A percentile compares a stretch with the other conserved stretches of the same genome.
These are phyloP conservation scores for Monosporozyma aquatica DNA, from an alignment of 805 yeast species.

Conservation along the genomic window DNA sequence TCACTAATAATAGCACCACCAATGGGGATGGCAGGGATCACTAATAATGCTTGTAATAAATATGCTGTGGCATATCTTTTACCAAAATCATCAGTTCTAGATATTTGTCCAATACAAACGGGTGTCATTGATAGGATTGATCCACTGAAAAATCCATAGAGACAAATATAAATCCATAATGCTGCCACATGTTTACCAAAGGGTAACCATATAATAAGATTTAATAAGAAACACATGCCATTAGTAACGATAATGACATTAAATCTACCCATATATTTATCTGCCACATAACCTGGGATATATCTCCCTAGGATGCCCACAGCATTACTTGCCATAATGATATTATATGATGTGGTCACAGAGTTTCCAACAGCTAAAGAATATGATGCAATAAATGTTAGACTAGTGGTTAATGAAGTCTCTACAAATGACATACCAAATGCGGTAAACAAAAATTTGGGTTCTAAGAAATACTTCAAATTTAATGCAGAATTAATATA, in stretches of 20 bases:
- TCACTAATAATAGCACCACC: slow-evolving; percentile 40
- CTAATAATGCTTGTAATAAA: slow-evolving; percentile 45
- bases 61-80: slow-evolving; percentile 50
- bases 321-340: slow-evolving; percentile 40
- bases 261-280: slow-evolving; percentile 40
- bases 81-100: slow-evolving; percentile 46
- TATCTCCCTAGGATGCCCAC: slow-evolving; percentile 40
- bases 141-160: slow-evolving; percentile 50
- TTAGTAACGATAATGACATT: slow-evolving; percentile 39
- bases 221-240: slow-evolving; percentile 29
- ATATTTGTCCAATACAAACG: slow-evolving; percentile 50
- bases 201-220: slow-evolving; percentile 36
- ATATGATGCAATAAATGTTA: slow-evolving; percentile 47
- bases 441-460: slow-evolving; percentile 35
- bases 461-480: slow-evolving; percentile 34
- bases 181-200: slow-evolving; percentile 32
- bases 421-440: slow-evolving; percentile 40
- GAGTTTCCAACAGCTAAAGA: slow-evolving; percentile 40
- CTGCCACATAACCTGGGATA: slow-evolving; percentile 39
- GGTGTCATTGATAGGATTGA: slow-evolving; percentile 51
- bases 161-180: slow-evolving; percentile 37
- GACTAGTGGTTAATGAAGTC: slow-evolving; percentile 37
- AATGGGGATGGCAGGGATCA: slow-evolving; percentile 41
- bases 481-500: slow-evolving; percentile 25
- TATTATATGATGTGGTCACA: slow-evolving; percentile 35